Conservation (phyloP, 805 yeast genomes). For the Saccharomycopsis olivae region DNA sequence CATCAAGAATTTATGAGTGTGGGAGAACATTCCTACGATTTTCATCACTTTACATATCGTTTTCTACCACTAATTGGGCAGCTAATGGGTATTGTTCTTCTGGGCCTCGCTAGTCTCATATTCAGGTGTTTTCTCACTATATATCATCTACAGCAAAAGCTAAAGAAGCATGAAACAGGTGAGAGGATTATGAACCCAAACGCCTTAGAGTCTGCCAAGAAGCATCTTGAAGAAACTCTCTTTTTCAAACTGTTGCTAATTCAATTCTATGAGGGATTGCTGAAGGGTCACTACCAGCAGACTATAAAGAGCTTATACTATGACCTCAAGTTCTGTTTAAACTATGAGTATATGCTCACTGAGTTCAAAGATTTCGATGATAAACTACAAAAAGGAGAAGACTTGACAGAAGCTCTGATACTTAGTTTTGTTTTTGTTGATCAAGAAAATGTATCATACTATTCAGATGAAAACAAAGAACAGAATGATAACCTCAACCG, state of each 20-base stretch:
- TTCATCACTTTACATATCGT: not conserved
- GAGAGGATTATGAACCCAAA: not conserved
- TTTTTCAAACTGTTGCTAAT: too few species aligned
- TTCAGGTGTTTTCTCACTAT: not conserved
- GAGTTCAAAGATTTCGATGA: not conserved
- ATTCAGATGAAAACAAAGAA: too few species aligned
- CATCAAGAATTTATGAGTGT: conserved; percentile 3
- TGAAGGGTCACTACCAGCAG: not conserved
- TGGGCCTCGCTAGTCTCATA: not conserved
- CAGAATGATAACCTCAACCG: too few species aligned
- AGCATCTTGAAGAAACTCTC: too few species aligned
- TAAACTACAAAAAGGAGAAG: not conserved
- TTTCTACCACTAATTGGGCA: not conserved
- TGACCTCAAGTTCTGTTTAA: not conserved
- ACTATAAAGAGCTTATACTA: not conserved
- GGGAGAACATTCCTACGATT: not conserved
- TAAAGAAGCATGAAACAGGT: not conserved
- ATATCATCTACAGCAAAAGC: not conserved
- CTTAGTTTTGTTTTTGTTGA: not conserved
- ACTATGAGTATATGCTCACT: not conserved
- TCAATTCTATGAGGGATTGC: not conserved
- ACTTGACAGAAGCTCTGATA: not conserved
- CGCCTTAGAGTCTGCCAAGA: too few species aligned
- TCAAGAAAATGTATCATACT: too few species aligned
- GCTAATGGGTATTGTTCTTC: not conserved